A percentile compares a stretch with the other conserved stretches of the same genome.
phyloP scores from a whole-genome alignment of 2,329 filamentous ascomycete species.

The Magnaporthiopsis rhizophila region DNA sequence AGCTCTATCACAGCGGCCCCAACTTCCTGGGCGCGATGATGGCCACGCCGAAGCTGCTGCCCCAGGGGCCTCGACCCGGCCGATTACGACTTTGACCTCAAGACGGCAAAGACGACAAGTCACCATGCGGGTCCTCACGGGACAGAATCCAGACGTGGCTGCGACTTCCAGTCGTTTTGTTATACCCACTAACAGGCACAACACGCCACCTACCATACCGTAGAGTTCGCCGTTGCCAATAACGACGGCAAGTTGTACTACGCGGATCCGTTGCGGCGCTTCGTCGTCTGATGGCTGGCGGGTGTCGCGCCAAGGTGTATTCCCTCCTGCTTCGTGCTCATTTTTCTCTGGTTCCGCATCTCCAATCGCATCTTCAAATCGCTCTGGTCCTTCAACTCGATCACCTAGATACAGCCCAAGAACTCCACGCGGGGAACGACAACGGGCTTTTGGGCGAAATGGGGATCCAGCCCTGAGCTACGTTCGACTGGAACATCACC shows the following conservation, averaged over 20 bases:
- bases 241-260: no score
- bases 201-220: no score
- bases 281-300: slow-evolving; percentile 20
- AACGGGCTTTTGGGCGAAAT: slow-evolving; percentile 15
- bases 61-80: slow-evolving; percentile 24
- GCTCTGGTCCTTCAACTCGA: slow-evolving; percentile 38
- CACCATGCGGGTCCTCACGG: slow-evolving; percentile 23
- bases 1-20: slow-evolving; percentile 35
- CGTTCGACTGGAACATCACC: slow-evolving; percentile 31
- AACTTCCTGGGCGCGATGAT: slow-evolving; percentile 37
- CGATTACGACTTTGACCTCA: slow-evolving; percentile 30
- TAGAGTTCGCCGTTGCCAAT: no score
- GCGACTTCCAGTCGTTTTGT: no score
- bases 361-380: slow-evolving; percentile 32
- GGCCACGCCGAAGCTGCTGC: slow-evolving; percentile 26
- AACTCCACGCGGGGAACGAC: slow-evolving; percentile 35
- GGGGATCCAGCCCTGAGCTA: slow-evolving; percentile 25
- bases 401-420: slow-evolving; percentile 40
- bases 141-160: no score
- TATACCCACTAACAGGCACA: no score
- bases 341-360: slow-evolving; percentile 41
- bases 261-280: no score
- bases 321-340: slow-evolving; percentile 26
- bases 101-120: slow-evolving; percentile 30
- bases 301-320: slow-evolving; percentile 37